Percentiles rank a stretch among this genome's conserved stretches.
Evolutionary conservation across 208 protist genomes (phyloP).

Genomic region (Acanthamoeba triangularis): DNA sequence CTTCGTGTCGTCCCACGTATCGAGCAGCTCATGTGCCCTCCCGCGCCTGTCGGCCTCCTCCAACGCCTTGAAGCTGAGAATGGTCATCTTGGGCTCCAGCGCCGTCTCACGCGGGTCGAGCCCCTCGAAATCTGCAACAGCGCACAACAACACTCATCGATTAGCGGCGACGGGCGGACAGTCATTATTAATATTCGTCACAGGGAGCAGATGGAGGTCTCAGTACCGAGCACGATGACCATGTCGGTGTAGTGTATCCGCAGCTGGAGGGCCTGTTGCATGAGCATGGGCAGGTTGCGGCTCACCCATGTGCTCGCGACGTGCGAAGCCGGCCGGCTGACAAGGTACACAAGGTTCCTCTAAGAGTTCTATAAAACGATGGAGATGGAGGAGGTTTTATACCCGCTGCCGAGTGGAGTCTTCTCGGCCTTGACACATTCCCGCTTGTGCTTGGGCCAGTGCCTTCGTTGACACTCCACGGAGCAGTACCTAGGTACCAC

Average conservation of each 20-base stretch:
- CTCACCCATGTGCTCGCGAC: background rate
- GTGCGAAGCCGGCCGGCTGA: background rate
- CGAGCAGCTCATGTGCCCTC: background rate
- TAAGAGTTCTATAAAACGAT: background rate
- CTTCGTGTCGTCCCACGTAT: background rate
- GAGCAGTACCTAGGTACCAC: background rate
- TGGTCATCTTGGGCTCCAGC: background rate
- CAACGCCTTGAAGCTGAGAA: background rate
- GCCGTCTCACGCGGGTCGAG: background rate
- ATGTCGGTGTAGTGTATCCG: background rate
- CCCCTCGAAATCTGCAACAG: background rate
- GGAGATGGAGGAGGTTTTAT: background rate
- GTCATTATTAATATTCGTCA: too few relatives aligned
- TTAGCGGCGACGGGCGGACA: background rate
- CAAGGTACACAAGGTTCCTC: too few relatives aligned
- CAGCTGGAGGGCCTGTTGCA: background rate
- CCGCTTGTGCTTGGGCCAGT: background rate
- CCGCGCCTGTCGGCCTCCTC: background rate
- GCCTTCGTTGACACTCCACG: background rate
- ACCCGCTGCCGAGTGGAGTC: background rate
- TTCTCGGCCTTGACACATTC: background rate
- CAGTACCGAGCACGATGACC: background rate
- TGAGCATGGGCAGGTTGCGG: background rate
- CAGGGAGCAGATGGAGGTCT: too few relatives aligned
- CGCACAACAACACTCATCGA: background rate